A percentile compares a stretch with the other conserved stretches of the same genome.
Evolutionary conservation across 2,329 filamentous ascomycete species (phyloP).

Genomic region (Cladosporium oxysporum): DNA sequence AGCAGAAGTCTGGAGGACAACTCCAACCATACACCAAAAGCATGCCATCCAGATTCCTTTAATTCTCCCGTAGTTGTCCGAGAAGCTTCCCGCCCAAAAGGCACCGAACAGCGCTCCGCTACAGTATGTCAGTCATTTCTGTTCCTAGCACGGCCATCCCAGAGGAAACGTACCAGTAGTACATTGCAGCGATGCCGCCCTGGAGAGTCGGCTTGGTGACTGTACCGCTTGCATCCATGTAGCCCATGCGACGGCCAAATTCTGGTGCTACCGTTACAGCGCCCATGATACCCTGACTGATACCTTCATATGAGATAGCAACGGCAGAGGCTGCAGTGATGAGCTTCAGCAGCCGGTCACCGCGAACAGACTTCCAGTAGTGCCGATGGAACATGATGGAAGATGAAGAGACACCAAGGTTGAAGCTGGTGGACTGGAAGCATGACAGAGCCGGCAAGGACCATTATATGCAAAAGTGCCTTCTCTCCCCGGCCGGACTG

Average conservation of each 20-base stretch:
- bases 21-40: conserved; percentile 27
- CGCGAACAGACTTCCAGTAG: conserved; percentile 11
- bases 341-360: conserved; percentile 18
- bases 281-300: conserved; percentile 38
- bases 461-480: conserved; percentile 10
- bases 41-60: conserved; percentile 31
- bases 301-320: conserved; percentile 32
- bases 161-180: conserved; percentile 19
- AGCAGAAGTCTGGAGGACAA: conserved; percentile 14
- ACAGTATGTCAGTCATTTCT: conserved; percentile 7
- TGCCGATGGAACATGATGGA: conserved; percentile 9
- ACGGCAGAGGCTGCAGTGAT: conserved; percentile 22
- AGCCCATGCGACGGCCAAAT: conserved; percentile 29
- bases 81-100: conserved; percentile 18
- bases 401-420: not conserved
- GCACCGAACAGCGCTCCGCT: conserved; percentile 26
- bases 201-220: conserved; percentile 23
- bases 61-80: conserved; percentile 29
- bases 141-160: not conserved
- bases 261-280: conserved; percentile 33
- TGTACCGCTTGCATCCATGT: conserved; percentile 25
- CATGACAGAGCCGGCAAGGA: not conserved
- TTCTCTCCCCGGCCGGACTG: not conserved
- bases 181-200: conserved; percentile 21
- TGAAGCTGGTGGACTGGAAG: not conserved